Conservation (phyloP, 2,329 filamentous ascomycete genomes). For the Tolypocladium album region DNA sequence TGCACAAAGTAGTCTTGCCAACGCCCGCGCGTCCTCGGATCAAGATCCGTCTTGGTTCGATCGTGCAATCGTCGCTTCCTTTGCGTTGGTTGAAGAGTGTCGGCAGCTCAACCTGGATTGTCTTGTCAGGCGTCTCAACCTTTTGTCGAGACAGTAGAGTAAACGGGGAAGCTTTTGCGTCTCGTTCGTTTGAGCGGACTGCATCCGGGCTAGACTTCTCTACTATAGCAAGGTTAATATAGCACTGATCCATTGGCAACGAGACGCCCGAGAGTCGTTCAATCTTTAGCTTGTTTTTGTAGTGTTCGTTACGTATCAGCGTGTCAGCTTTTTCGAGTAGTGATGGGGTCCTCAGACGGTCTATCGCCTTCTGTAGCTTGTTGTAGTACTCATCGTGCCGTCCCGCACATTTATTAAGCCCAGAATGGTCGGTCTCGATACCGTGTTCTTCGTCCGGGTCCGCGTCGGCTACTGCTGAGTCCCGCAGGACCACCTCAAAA, state of each 20-base stretch:
- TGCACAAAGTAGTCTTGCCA: slow-evolving; percentile 29
- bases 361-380: background rate
- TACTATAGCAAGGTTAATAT: slow-evolving; percentile 27
- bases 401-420: slow-evolving; percentile 8
- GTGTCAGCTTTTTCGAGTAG: slow-evolving; percentile 1
- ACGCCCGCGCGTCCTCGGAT: slow-evolving; percentile 25
- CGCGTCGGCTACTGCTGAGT: slow-evolving; percentile 2
- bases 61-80: slow-evolving; percentile 2
- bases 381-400: slow-evolving; percentile 2
- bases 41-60: slow-evolving; percentile 18
- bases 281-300: slow-evolving; percentile 17
- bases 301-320: slow-evolving; percentile 12
- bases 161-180: slow-evolving; percentile 9
- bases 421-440: slow-evolving; percentile 9
- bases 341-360: too few species aligned
- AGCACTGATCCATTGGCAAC: slow-evolving; percentile 23
- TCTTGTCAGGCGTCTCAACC: slow-evolving; percentile 10
- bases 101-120: slow-evolving; percentile 12
- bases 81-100: slow-evolving; percentile 16
- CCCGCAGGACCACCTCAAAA: slow-evolving; percentile 3
- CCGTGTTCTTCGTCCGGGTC: background rate
- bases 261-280: slow-evolving; percentile 22
- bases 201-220: slow-evolving; percentile 7
- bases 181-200: too few species aligned
- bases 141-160: slow-evolving; percentile 16